Evolutionary conservation across 352 stramenopile species (phyloP).

Genomic region (Phytopythium boreale): DNA sequence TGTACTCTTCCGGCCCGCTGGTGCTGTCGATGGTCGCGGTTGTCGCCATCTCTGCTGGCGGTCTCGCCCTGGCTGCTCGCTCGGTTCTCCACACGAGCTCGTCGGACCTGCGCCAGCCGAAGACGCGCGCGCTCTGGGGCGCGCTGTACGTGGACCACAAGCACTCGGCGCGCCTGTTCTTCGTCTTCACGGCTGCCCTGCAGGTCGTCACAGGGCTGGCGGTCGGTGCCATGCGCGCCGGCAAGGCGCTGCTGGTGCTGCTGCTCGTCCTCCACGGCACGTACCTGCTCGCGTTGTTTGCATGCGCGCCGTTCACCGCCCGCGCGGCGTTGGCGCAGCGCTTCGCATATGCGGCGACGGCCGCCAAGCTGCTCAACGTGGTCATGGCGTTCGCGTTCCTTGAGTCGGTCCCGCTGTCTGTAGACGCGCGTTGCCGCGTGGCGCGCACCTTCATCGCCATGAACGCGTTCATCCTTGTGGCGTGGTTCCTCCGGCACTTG

Average conservation of each 20-base stretch:
- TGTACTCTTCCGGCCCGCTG: constrained; percentile 13
- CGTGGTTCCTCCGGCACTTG: constrained; percentile 47
- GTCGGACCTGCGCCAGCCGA: constrained; percentile 27
- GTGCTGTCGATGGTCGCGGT: constrained; percentile 31
- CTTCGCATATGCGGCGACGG: constrained; percentile 24
- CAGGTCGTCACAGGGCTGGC: constrained; percentile 45
- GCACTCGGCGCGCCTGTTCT: constrained; percentile 47
- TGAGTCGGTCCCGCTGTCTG: constrained; percentile 22
- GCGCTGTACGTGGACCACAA: constrained; percentile 44
- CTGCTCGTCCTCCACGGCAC: constrained; percentile 39
- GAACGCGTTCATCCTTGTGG: constrained; percentile 42
- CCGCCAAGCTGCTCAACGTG: constrained; percentile 49
- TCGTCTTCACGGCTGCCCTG: constrained; percentile 33
- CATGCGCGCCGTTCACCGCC: constrained; percentile 21
- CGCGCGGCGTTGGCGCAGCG: constrained; percentile 11
- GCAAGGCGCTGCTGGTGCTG: constrained; percentile 33
- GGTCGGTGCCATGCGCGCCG: constrained; percentile 37
- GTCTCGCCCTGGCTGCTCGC: constrained; percentile 29
- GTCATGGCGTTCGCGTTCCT: constrained; percentile 43
- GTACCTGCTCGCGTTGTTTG: constrained; percentile 32
- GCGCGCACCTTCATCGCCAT: constrained; percentile 41
- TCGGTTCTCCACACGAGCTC: constrained; percentile 30
- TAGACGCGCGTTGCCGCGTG: constrained; percentile 15
- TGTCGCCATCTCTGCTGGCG: constrained; percentile 19
- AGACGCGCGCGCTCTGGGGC: constrained; percentile 40